Evolutionary conservation across 2,329 filamentous ascomycete species (phyloP).

Genomic region (Aureobasidium lini): DNA sequence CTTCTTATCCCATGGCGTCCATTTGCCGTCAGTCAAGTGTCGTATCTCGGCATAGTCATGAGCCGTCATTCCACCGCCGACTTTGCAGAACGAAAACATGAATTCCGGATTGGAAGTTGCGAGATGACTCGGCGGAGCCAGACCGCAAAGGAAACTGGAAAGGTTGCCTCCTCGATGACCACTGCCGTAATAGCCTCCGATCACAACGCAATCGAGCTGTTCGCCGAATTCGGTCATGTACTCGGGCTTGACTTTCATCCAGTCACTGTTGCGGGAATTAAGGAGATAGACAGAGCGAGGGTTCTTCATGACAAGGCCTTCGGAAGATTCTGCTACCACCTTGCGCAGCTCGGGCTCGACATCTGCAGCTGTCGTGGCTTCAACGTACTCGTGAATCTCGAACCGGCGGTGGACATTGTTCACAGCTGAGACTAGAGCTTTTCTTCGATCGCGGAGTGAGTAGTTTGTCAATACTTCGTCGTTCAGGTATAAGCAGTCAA

Average conservation of each 20-base stretch:
- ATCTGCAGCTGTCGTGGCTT: constrained; percentile 58
- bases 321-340: constrained; percentile 78
- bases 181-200: constrained; percentile 89
- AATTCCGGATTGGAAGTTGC: constrained; percentile 55
- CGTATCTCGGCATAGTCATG: constrained; percentile 78
- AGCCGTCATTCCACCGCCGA: constrained; percentile 84
- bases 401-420: constrained; percentile 64
- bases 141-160: constrained; percentile 83
- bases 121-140: constrained; percentile 47
- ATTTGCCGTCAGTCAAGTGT: constrained; percentile 84
- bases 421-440: constrained; percentile 66
- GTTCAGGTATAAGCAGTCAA: constrained; percentile 88
- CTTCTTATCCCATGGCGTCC: constrained; percentile 74
- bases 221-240: constrained; percentile 98
- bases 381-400: constrained; percentile 69
- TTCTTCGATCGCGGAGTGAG: constrained; percentile 70
- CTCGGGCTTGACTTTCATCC: constrained; percentile 98
- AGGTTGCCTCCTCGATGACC: constrained; percentile 75
- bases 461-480: constrained; percentile 72
- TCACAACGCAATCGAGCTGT: constrained; percentile 77
- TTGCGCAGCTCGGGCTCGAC: constrained; percentile 74
- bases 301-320: constrained; percentile 91
- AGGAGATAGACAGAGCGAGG: constrained; percentile 78
- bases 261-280: constrained; percentile 87
- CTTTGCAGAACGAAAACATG: constrained; percentile 93